phyloP scores from a whole-genome alignment of 225 moss, liverwort and hornwort species.

The Physcomitrium patens region DNA sequence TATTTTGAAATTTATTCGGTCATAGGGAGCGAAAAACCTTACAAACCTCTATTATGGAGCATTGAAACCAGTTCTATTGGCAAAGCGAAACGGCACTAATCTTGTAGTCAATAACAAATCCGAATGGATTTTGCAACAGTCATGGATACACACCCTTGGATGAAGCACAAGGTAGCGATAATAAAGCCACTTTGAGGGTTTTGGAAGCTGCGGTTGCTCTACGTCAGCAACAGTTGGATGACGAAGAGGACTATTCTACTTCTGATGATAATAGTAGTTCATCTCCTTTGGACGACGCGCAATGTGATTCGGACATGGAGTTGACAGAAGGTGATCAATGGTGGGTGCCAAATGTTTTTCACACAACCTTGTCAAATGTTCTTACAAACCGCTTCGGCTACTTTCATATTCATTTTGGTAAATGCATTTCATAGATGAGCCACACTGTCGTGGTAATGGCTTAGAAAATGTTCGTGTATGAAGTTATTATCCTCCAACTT shows the following conservation, averaged over 20 bases:
- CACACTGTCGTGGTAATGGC: background rate
- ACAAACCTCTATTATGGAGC: no score
- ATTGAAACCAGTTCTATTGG: no score
- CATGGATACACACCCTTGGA: conserved; percentile 74
- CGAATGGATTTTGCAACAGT: conserved; percentile 39
- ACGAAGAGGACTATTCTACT: conserved; percentile 14
- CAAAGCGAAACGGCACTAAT: background rate
- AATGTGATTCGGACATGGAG: conserved; percentile 38
- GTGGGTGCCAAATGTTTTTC: conserved; percentile 19
- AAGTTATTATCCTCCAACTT: background rate
- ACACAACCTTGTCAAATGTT: background rate
- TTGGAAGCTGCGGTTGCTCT: conserved; percentile 71
- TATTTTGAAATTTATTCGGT: no score
- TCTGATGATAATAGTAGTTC: conserved; percentile 46
- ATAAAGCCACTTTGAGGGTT: conserved; percentile 65
- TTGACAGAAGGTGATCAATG: conserved; percentile 36
- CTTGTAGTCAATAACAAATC: background rate
- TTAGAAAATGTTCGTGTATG: background rate
- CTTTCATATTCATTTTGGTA: background rate
- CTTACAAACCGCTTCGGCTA: background rate
- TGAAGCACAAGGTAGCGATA: conserved; percentile 70
- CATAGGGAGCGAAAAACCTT: no score
- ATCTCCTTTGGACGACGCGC: conserved; percentile 38
- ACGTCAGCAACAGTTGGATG: conserved; percentile 45
- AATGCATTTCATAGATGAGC: background rate